Evolutionary conservation across 305 asterid genomes (phyloP), one percentile per base, ranked within the genome.

Genomic region (Fraxinus floribunda): DNA sequence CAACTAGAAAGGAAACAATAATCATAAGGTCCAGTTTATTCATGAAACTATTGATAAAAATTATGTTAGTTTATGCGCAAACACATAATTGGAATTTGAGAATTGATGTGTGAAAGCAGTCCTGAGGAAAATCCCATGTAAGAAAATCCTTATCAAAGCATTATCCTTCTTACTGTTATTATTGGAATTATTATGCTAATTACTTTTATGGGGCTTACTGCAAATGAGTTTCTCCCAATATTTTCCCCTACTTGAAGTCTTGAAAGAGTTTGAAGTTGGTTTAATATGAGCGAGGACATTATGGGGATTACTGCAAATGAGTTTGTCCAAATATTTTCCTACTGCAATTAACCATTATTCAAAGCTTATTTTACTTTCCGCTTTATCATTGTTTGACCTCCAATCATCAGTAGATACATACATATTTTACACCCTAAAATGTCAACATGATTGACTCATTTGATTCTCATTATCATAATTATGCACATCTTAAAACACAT

Each of bases 1-100:
- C 89, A 95, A 91, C 98, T 95, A 87, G 26, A 79, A 85, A 83
- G 64, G 68, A 32, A 66, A 87, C 39, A 82, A 78, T 18, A 7
- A 71, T 24, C 80, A 34, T 82, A 52, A 83, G 83, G 78, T 15
- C 52, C 46, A 32, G 6, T 35, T 55, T 75, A 11, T 16, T 78
- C 75, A 76, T 24, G 34, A 20, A 72, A 73, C 11, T 71, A 72
- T 11, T 8, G 76, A 81, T 5, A 77, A 77, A 29, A 32, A 60
- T 15, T 16, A 34, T n/a, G n/a, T 44, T 15, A 79, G 16, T 22
- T 71, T 41, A 41, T 49, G 18, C 5, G 2, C 57, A 74, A 52
- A 73, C 70, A 66, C 20, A 66, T 29, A 3, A 22, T 24, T 78
- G 35, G 38, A 66, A 46, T 60, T 44, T 74, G 57, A 36, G 26